These are phyloP conservation scores for Talaromyces amestolkiae DNA, from an alignment of 2,329 filamentous ascomycete genomes.

Conservation along the genomic window DNA sequence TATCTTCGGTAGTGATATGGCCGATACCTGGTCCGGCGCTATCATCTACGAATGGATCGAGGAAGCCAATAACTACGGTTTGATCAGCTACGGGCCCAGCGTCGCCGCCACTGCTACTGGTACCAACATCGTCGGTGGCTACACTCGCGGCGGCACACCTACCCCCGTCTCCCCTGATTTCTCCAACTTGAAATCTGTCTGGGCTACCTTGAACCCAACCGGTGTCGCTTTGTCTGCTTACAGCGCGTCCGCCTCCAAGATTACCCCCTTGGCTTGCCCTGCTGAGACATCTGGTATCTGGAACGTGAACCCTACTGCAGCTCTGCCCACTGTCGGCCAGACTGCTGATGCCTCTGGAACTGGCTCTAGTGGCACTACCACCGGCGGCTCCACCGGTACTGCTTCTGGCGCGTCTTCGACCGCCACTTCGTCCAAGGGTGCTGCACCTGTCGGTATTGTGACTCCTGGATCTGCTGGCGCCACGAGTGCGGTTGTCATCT, in stretches of 20 bases:
- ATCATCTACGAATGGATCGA: constrained; percentile 91
- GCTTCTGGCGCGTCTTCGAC: constrained; percentile 17
- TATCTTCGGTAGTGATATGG: constrained; percentile 74
- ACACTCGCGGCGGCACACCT: constrained; percentile 68
- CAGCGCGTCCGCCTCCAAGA: constrained; percentile 57
- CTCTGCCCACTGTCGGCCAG: constrained; percentile 67
- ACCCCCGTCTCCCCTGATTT: constrained; percentile 74
- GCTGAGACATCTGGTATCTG: constrained; percentile 66
- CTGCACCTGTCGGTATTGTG: constrained; percentile 8
- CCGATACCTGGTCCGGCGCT: constrained; percentile 66
- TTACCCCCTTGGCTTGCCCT: constrained; percentile 68
- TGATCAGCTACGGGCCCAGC: constrained; percentile 71
- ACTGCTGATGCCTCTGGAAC: constrained; percentile 4
- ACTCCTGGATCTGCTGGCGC: constrained; percentile 12
- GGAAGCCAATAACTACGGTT: constrained; percentile 77
- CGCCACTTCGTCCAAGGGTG: constrained; percentile 17
- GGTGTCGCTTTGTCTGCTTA: constrained; percentile 68
- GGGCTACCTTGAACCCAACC: constrained; percentile 68
- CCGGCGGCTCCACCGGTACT: constrained; percentile 13
- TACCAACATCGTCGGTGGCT: constrained; percentile 63
- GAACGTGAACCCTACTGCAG: constrained; percentile 67
- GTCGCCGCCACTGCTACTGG: constrained; percentile 44
- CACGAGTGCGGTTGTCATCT: constrained; percentile 3
- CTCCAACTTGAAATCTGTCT: constrained; percentile 70
- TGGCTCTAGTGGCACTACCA: constrained; percentile 5